Evolutionary conservation across 2,329 filamentous ascomycete species (phyloP).

Genomic region (Berkeleyomyces basicola): DNA sequence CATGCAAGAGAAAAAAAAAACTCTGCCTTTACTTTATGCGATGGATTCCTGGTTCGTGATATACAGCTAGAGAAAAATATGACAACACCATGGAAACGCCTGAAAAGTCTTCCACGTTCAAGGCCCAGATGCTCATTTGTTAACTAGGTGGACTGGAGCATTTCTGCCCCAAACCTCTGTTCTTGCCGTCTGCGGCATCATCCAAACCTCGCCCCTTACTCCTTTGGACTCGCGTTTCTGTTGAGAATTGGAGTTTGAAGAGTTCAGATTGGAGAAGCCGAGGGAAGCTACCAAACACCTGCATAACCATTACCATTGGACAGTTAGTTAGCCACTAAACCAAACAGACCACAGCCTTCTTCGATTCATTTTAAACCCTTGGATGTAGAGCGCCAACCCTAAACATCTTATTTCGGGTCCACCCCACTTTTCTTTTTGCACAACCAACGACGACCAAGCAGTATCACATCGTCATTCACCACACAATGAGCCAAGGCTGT

Average conservation of each 20-base stretch:
- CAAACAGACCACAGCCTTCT: too few relatives aligned
- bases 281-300: neutral
- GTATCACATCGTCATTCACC: neutral
- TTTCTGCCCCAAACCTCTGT: neutral
- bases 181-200: neutral
- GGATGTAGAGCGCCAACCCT: neutral
- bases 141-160: neutral
- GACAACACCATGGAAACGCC: too few relatives aligned
- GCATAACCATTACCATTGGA: neutral
- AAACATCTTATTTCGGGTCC: neutral
- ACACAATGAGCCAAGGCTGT: neutral
- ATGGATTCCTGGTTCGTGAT: neutral
- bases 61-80: too few relatives aligned
- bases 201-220: neutral
- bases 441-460: neutral
- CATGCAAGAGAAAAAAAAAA: neutral
- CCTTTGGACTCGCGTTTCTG: neutral
- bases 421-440: neutral
- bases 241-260: constrained; percentile 8
- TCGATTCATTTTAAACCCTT: too few relatives aligned
- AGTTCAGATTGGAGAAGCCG: neutral
- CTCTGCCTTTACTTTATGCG: neutral
- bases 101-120: neutral
- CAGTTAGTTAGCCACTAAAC: too few relatives aligned
- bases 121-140: neutral